Evolutionary conservation across 208 protist genomes (phyloP), one percentile per base, ranked within the genome.

Genomic region (Crithidia mellificae): DNA sequence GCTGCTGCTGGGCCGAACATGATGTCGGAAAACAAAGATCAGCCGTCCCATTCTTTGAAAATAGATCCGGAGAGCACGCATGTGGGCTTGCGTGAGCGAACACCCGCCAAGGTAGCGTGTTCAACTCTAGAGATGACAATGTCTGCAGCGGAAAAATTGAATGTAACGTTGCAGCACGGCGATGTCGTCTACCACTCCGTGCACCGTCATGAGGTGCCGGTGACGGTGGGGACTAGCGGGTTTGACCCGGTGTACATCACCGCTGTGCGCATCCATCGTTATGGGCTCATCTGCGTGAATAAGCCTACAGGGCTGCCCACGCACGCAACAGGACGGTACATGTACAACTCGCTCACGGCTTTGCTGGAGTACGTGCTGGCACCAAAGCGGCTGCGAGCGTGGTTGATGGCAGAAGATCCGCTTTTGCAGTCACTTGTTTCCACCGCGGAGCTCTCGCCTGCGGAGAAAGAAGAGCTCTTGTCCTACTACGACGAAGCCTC

Each of bases 161-260:
- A 77, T 30, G 55, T 72, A 17, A 51, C 84, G 20, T 51, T 98
- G 19, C 66, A 76, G 50, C 69, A 93, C 25, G 87, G 92, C 24
- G 92, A 98, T 67, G 49, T 86, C 8, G 82, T 98, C 4, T 56
- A 83, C 14, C 96, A 98, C 74, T 83, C 75, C 0, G 77, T 98
- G 9, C 97, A 98, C 68, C 89, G 95, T 17, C 97, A 98, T 68
- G 97, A 98, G 67, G 84, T 97, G 7, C 95, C 95, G 0, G 85
- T 98, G 0, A 52, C 64, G 6, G 77, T 94, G 14, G 93, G 96
- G 17, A 22, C 74, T 0, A 67, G 63, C 19, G 90, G 87, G 22
- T 59, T 81, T 1, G 90, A 88, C 49, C 69, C 87, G 5, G 70
- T 92, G 39, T 36, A 61, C 27, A 51, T 93, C 27, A 65, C 81